Percentiles rank a stretch among this genome's conserved stretches.
Conservation (phyloP, 1,284 basidiomycete species). For the Coriolopsis trogii region DNA sequence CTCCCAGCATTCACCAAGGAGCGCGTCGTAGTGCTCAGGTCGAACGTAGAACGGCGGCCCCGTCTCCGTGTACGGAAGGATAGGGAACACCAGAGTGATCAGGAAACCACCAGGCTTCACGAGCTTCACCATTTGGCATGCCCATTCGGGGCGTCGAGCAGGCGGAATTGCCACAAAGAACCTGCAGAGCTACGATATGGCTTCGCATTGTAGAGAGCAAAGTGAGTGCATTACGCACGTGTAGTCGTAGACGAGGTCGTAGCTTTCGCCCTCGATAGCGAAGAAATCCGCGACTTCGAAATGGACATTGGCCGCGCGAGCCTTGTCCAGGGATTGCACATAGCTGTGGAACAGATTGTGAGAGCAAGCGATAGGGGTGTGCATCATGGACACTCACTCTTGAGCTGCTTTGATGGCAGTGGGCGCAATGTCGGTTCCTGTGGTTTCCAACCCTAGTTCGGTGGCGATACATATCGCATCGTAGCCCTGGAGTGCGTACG, state of each 20-base stretch:
- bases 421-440: constrained; percentile 60
- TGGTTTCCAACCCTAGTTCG: constrained; percentile 47
- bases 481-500: constrained; percentile 45
- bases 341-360: constrained; percentile 40
- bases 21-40: constrained; percentile 58
- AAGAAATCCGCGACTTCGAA: constrained; percentile 61
- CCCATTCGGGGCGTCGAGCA: constrained; percentile 56
- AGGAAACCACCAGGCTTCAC: constrained; percentile 63
- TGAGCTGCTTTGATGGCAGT: constrained; percentile 56
- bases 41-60: constrained; percentile 70
- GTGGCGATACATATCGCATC: constrained; percentile 60
- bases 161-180: constrained; percentile 77
- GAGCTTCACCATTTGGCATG: constrained; percentile 54
- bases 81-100: constrained; percentile 58
- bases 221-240: constrained; percentile 50
- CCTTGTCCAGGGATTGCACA: background rate
- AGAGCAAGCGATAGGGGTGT: constrained; percentile 55
- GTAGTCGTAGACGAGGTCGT: constrained; percentile 69
- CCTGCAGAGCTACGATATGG: constrained; percentile 35
- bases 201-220: no score
- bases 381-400: constrained; percentile 52
- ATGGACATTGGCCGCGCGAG: constrained; percentile 30
- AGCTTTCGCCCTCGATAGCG: constrained; percentile 31
- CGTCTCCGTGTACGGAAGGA: constrained; percentile 49
- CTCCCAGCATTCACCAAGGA: constrained; percentile 55